Percentiles rank a stretch among this genome's conserved stretches.
These are phyloP conservation scores for Cyberlindnera japonica DNA, from an alignment of 805 yeast species.

Conservation along the genomic window DNA sequence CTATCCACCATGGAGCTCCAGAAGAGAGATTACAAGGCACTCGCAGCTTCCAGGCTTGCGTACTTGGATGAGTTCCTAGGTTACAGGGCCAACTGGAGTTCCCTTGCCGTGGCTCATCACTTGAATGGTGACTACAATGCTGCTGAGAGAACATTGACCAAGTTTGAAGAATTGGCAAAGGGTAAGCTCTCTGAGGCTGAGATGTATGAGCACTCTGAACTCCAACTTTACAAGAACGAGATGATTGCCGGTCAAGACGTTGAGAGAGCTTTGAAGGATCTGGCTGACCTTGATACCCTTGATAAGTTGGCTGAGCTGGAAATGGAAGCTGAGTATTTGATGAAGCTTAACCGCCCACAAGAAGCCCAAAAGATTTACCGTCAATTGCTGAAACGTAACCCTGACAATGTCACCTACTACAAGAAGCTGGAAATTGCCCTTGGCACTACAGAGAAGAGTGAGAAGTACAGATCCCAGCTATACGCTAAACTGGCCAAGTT, in stretches of 20 bases:
- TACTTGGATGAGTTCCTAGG: constrained; percentile 75
- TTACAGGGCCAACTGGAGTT: constrained; percentile 87
- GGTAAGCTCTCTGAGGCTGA: constrained; percentile 67
- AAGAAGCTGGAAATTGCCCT: constrained; percentile 61
- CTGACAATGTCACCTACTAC: constrained; percentile 72
- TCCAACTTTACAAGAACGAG: constrained; percentile 66
- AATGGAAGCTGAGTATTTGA: constrained; percentile 58
- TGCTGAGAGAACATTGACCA: constrained; percentile 67
- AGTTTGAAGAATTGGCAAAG: constrained; percentile 71
- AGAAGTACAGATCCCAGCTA: constrained; percentile 48
- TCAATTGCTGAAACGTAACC: constrained; percentile 74
- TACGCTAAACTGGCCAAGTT: constrained; percentile 63
- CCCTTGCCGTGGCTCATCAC: constrained; percentile 81
- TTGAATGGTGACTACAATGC: constrained; percentile 61
- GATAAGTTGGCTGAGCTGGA: constrained; percentile 66
- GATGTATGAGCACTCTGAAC: constrained; percentile 76
- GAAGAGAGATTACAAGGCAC: constrained; percentile 63
- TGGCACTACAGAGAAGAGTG: constrained; percentile 44
- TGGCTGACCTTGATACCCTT: constrained; percentile 47
- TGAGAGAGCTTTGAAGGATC: constrained; percentile 49
- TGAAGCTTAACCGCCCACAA: constrained; percentile 49
- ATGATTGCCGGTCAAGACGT: constrained; percentile 54
- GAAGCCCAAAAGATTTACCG: constrained; percentile 72
- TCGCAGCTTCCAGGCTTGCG: constrained; percentile 59
- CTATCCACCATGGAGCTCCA: constrained; percentile 78